A percentile compares a stretch with the other conserved stretches of the same genome.
Conservation (phyloP, 345 rosid genomes). For the Eucalyptus urophylla region DNA sequence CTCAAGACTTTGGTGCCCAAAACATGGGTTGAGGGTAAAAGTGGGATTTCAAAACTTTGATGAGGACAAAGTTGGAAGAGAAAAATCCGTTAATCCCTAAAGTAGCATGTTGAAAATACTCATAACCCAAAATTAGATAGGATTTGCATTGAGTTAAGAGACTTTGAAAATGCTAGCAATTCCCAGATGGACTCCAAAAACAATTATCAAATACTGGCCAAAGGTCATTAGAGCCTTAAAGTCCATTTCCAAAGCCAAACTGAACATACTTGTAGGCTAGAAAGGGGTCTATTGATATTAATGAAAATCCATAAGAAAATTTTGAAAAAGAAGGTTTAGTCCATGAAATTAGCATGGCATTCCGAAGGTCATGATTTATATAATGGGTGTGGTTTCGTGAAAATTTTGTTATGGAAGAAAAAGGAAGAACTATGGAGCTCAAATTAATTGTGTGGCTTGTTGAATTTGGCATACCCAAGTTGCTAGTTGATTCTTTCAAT, state of each 20-base stretch:
- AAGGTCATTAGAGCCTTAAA: neutral
- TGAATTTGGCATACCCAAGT: neutral
- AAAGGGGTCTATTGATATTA: neutral
- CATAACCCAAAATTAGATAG: neutral
- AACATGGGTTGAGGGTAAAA: neutral
- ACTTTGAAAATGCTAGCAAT: neutral
- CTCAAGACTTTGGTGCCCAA: neutral
- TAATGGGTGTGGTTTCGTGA: neutral
- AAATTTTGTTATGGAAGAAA: neutral
- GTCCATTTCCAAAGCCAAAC: neutral
- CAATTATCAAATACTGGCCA: neutral
- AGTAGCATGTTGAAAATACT: neutral
- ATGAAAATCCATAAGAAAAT: neutral
- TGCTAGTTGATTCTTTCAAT: neutral
- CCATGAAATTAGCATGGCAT: neutral
- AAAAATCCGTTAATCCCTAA: neutral
- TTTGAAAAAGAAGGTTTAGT: neutral
- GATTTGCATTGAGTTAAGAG: neutral
- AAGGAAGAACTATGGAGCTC: neutral
- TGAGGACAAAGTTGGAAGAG: neutral
- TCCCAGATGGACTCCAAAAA: neutral
- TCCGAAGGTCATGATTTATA: neutral
- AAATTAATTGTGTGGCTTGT: neutral
- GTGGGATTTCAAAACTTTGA: neutral
- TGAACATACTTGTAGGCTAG: rapidly evolving